Evolutionary conservation across 2,329 filamentous ascomycete species (phyloP).

Genomic region (Stagonosporopsis rhizophila): DNA sequence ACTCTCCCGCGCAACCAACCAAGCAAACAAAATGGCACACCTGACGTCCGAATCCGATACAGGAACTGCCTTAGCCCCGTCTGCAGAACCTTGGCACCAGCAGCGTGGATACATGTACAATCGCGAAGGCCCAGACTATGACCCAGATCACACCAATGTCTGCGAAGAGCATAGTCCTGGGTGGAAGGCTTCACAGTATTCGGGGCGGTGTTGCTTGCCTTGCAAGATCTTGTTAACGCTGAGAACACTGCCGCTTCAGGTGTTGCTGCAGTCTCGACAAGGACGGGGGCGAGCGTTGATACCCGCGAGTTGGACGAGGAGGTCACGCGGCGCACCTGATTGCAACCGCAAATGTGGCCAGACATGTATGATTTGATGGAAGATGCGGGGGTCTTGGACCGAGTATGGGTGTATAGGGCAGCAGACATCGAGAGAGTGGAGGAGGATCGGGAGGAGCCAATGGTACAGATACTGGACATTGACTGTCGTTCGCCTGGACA

Average conservation of each 20-base stretch:
- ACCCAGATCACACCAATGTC: background rate
- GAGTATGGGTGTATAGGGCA: background rate
- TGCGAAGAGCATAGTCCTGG: background rate
- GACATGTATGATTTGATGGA: background rate
- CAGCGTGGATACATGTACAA: background rate
- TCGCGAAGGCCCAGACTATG: background rate
- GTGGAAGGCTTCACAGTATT: background rate
- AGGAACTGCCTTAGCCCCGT: background rate
- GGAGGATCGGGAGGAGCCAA: background rate
- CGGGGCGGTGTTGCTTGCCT: background rate
- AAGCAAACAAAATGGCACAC: background rate
- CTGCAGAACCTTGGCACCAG: background rate
- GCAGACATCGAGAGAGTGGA: background rate
- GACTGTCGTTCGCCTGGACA: background rate
- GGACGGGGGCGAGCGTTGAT: background rate
- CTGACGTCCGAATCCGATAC: background rate
- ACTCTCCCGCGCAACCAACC: background rate
- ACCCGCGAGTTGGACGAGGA: background rate
- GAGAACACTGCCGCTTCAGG: background rate
- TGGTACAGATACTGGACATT: background rate
- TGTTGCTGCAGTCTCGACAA: background rate
- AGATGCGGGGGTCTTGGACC: background rate
- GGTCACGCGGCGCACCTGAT: background rate
- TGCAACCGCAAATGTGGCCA: conserved; percentile 2
- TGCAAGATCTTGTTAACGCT: background rate